A percentile compares a stretch with the other conserved stretches of the same genome.
phyloP scores from a whole-genome alignment of 495 filamentous ascomycete genomes.

The Xylaria palmicola region DNA sequence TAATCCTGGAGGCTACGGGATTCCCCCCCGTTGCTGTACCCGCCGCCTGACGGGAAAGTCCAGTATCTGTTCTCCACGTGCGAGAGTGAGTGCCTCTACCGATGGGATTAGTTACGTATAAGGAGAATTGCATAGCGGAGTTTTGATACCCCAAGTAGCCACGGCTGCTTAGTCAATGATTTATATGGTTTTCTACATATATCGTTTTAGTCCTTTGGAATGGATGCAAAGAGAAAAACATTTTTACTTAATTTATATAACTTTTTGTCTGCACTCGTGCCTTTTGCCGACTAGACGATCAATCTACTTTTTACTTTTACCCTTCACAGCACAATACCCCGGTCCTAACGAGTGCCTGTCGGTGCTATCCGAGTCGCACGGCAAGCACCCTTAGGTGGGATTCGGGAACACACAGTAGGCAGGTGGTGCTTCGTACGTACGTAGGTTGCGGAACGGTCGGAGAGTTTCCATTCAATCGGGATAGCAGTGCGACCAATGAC shows the following conservation, averaged over 20 bases:
- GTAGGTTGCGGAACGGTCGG: constrained; percentile 1
- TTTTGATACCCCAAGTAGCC: constrained; percentile 16
- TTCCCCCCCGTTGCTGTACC: background rate
- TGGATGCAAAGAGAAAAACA: background rate
- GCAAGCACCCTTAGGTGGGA: background rate
- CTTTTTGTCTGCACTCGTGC: background rate
- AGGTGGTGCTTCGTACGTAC: background rate
- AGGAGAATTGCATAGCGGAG: constrained; percentile 6
- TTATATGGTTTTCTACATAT: background rate
- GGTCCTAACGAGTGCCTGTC: no score
- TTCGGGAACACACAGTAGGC: background rate
- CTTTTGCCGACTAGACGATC: background rate
- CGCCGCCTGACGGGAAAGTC: background rate
- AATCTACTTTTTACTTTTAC: background rate
- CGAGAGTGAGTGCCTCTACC: background rate
- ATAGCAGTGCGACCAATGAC: background rate
- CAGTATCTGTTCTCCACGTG: background rate
- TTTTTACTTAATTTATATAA: background rate
- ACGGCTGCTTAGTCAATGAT: constrained; percentile 8
- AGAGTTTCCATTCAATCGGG: background rate
- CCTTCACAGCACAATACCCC: background rate
- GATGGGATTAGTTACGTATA: background rate
- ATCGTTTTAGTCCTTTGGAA: background rate
- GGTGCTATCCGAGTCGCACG: background rate
- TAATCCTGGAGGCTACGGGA: no score